phyloP scores from a whole-genome alignment of 805 yeast genomes.

The Isabelozyma rhagii region DNA sequence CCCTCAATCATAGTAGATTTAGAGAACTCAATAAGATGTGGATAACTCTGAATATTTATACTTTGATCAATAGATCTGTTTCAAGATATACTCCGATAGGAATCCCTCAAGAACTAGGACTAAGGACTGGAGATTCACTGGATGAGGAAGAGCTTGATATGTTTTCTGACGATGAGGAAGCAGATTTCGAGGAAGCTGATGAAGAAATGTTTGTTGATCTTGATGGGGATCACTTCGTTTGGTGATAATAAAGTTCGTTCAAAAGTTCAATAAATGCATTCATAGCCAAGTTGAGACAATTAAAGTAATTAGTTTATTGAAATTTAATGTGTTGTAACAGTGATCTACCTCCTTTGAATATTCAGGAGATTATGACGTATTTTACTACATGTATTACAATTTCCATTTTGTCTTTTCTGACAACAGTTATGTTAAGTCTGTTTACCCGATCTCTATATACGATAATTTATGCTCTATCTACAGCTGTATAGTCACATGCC shows the following conservation, averaged over 20 bases:
- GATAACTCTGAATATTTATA: slow-evolving; percentile 57
- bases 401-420: too few relatives aligned
- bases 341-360: too few relatives aligned
- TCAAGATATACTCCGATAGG: slow-evolving; percentile 7
- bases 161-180: slow-evolving; percentile 14
- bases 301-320: too few relatives aligned
- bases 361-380: too few relatives aligned
- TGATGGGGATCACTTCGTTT: not conserved
- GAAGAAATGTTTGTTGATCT: slow-evolving; percentile 6
- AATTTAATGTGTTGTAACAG: too few relatives aligned
- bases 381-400: too few relatives aligned
- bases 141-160: slow-evolving; percentile 1
- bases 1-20: slow-evolving; percentile 51
- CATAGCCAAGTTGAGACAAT: too few relatives aligned
- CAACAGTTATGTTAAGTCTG: too few relatives aligned
- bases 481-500: not conserved
- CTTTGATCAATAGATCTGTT: slow-evolving; percentile 37
- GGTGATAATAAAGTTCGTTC: not conserved
- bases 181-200: slow-evolving; percentile 10
- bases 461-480: not conserved
- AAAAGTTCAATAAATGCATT: too few relatives aligned
- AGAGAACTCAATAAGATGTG: slow-evolving; percentile 55
- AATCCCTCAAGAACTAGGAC: not conserved
- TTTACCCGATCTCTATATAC: too few relatives aligned
- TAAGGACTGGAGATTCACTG: not conserved